Conservation (phyloP, 108 stramenopile genomes). For the Bacterosira constricta region DNA sequence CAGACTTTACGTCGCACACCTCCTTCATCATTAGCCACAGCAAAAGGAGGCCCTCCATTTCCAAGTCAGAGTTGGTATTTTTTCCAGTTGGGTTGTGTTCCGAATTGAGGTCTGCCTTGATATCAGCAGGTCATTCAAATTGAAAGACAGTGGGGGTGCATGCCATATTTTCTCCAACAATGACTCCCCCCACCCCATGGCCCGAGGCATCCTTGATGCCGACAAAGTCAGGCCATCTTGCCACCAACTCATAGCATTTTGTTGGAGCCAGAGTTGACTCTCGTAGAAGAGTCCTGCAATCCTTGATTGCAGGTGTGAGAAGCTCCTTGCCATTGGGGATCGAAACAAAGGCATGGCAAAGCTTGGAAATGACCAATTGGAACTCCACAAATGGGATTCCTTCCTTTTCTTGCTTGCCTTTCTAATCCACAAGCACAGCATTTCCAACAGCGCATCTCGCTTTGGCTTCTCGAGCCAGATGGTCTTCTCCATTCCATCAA, state of each 20-base stretch:
- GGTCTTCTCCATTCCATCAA: neutral
- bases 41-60: neutral
- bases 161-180: neutral
- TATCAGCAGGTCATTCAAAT: neutral
- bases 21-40: neutral
- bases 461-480: neutral
- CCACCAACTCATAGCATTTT: neutral
- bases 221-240: constrained; percentile 32
- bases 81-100: too few species aligned
- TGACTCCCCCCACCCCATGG: neutral
- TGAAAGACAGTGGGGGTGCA: neutral
- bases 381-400: too few species aligned
- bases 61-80: neutral
- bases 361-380: too few species aligned
- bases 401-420: too few species aligned
- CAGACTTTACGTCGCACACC: neutral
- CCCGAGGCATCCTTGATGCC: neutral
- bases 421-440: neutral
- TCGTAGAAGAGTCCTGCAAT: neutral
- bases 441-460: neutral
- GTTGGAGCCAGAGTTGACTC: neutral
- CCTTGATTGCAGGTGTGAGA: neutral
- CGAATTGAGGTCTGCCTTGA: neutral
- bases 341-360: too few species aligned
- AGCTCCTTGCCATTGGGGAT: neutral